phyloP scores from a whole-genome alignment of 2,329 filamentous ascomycete genomes.

The Pseudogymnoascus pannorum region DNA sequence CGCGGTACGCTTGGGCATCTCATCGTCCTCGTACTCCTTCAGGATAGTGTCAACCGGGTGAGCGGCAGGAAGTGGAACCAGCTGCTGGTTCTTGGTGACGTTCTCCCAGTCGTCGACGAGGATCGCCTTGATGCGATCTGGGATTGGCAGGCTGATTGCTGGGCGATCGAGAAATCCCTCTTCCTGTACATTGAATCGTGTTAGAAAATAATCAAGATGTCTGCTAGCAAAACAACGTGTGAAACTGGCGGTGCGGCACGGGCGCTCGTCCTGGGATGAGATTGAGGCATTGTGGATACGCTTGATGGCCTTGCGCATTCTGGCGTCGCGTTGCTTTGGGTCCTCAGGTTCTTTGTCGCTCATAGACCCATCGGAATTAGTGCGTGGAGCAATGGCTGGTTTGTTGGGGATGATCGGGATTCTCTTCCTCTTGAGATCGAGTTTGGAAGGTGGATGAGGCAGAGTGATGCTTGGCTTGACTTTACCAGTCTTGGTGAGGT shows the following conservation, averaged over 20 bases:
- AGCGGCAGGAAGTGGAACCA: slow-evolving; percentile 74
- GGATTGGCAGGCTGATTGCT: slow-evolving; percentile 77
- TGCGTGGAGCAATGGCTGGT: background rate
- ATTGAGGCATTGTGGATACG: slow-evolving; percentile 1
- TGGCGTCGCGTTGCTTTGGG: background rate
- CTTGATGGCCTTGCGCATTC: background rate
- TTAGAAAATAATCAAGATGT: background rate
- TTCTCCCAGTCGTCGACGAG: slow-evolving; percentile 99
- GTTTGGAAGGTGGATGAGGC: background rate
- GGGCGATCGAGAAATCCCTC: slow-evolving; percentile 78
- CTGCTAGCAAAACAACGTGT: slow-evolving; percentile 9
- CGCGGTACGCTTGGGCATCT: slow-evolving; percentile 56
- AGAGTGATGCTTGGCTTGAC: slow-evolving; percentile 13
- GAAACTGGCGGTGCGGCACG: slow-evolving; percentile 9
- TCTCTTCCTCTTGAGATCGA: background rate
- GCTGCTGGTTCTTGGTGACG: slow-evolving; percentile 87
- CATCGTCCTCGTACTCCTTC: slow-evolving; percentile 68
- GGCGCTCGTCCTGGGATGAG: background rate
- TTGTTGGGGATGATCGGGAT: slow-evolving; percentile 21
- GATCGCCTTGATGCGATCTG: slow-evolving; percentile 83
- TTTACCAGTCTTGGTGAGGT: slow-evolving; percentile 15
- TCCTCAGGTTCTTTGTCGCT: background rate
- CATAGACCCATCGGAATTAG: background rate
- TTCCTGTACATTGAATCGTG: slow-evolving; percentile 51
- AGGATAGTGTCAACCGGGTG: slow-evolving; percentile 72